A percentile compares a stretch with the other conserved stretches of the same genome.
phyloP scores from a whole-genome alignment of 73 alveolate species.

The Symbiodinium natans region DNA sequence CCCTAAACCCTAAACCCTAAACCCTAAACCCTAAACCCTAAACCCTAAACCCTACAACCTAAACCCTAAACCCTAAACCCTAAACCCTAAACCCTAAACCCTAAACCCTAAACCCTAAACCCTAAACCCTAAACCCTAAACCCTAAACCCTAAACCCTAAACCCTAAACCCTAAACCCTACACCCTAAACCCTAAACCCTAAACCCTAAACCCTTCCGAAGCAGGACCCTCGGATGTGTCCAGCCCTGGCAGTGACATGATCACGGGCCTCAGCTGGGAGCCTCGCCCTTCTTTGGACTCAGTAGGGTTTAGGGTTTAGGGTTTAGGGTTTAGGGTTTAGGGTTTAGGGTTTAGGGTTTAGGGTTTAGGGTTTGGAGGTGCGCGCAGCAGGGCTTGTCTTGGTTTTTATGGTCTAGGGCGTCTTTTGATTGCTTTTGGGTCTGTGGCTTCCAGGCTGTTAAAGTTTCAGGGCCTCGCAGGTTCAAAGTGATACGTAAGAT shows the following conservation, averaged over 20 bases:
- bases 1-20: not conserved
- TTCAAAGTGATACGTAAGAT: no score
- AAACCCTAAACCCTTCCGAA: not conserved
- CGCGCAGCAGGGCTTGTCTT: no score
- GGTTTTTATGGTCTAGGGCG: no score
- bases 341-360: no score
- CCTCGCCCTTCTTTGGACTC: not conserved
- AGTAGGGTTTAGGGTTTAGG: no score
- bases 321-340: no score
- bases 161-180: not conserved
- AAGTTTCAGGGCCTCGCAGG: no score
- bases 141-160: not conserved
- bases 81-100: not conserved
- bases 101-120: not conserved
- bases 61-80: not conserved
- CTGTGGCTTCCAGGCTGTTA: no score
- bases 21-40: not conserved
- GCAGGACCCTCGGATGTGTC: not conserved
- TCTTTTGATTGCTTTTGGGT: no score
- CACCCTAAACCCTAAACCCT: not conserved
- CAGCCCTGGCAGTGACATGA: constrained; percentile 43
- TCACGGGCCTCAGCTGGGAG: constrained; percentile 85
- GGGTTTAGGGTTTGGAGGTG: no score
- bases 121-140: no score
- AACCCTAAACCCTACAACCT: not conserved